These are phyloP conservation scores for Helichrysum umbraculigerum DNA, from an alignment of 129 eudicot species.

Conservation along the genomic window DNA sequence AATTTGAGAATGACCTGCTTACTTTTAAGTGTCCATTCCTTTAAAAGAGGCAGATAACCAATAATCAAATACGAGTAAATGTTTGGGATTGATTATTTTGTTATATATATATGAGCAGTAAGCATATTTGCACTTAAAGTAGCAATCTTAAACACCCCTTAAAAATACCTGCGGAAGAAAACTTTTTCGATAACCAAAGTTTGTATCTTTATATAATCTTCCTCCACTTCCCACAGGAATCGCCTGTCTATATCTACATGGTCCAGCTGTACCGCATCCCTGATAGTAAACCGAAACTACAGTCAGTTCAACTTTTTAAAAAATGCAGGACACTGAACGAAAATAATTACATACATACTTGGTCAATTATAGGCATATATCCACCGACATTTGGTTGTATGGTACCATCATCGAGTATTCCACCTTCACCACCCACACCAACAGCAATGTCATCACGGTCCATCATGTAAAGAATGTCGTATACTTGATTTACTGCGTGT, in stretches of 20 bases:
- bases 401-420: conserved; percentile 67
- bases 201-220: conserved; percentile 67
- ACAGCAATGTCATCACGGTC: conserved; percentile 73
- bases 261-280: conserved; percentile 74
- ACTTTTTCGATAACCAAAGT: conserved; percentile 72
- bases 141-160: neutral
- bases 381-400: conserved; percentile 85
- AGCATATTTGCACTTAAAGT: neutral
- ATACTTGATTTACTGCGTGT: conserved; percentile 83
- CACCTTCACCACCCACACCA: conserved; percentile 96
- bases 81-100: neutral
- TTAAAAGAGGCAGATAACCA: too few relatives aligned
- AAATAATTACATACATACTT: conserved; percentile 38
- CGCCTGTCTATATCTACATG: conserved; percentile 87
- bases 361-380: conserved; percentile 80
- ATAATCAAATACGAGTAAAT: too few relatives aligned
- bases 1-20: too few relatives aligned
- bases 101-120: neutral
- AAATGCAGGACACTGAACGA: neutral
- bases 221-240: conserved; percentile 78
- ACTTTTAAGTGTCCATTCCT: too few relatives aligned
- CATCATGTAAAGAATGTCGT: conserved; percentile 91
- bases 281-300: conserved; percentile 25
- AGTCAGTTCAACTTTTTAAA: neutral
- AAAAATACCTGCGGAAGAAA: conserved; percentile 73